Base-by-base conservation (phyloP, 176 grass and related monocot species). In the Raddia distichophylla region DNA sequence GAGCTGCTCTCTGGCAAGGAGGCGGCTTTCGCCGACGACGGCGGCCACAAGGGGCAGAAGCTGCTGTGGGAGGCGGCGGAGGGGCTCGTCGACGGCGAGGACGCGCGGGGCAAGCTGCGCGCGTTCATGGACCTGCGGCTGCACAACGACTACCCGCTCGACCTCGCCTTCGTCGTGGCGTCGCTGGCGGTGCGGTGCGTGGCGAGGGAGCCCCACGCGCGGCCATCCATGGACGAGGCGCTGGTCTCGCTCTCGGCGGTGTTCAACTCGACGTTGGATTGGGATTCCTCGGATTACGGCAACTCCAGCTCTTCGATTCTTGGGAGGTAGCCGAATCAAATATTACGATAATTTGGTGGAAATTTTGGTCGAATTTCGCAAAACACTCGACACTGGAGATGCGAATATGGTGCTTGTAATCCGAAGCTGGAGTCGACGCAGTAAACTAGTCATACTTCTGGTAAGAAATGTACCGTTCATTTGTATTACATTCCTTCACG, bases 1-100 rank as follows among this genome's bases (percentile, higher is more conserved):
- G 91, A 97, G 78, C 84, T 97, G 52, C 74, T 97, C 3, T 97
- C 91, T 7, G 94, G 94, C 35, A 97, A 88, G 87, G 91, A 91
- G 45, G 91, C 91, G 0, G 64, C 91, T 61, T 75, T 62, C 64
- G 7, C 10, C 20, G 80, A 43, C 76, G 84, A 19, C 64, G 87
- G 63, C 50, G 72, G 8, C 17, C 51, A 69, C 6, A 80, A 76
- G 51, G 60, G 60, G 46, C 73, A 74, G 20, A 17, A 16, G 80
- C 61, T 93, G 52, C 66, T 97, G 53, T 93, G 78, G 88, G 86
- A 91, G 78, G 7, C 60, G 13, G 86, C 88, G 56, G 82, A 58
- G 65, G 67, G 19, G 50, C 77, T 75, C 11, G 69, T 69, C 50
- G 66, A 45, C 34, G 89, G 86, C 61, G 94, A 89, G 70, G 89